These are phyloP conservation scores for Lactarius evosmus DNA, from an alignment of 768 basidiomycete species.

Conservation along the genomic window DNA sequence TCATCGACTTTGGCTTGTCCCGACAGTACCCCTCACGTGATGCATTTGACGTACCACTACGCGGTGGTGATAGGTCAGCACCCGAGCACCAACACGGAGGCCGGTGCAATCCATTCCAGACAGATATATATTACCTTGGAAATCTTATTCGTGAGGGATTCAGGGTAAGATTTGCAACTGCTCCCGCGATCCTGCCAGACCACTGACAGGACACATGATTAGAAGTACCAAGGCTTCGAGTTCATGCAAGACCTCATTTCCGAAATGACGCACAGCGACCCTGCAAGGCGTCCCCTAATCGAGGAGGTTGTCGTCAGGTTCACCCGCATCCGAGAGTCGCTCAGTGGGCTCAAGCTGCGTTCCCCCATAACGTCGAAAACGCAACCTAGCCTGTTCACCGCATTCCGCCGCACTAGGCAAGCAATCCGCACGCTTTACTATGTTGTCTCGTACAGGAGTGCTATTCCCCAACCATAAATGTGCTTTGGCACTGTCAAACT, in stretches of 20 bases:
- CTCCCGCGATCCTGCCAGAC: background rate
- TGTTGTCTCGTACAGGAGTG: background rate
- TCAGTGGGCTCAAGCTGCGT: conserved; percentile 36
- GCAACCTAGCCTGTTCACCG: conserved; percentile 8
- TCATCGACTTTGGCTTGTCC: conserved; percentile 36
- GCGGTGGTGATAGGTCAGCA: conserved; percentile 31
- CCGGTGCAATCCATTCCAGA: conserved; percentile 30
- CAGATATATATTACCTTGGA: conserved; percentile 32
- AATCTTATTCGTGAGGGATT: conserved; percentile 29
- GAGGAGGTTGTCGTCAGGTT: conserved; percentile 38
- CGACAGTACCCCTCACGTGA: conserved; percentile 24
- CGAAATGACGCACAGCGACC: conserved; percentile 39
- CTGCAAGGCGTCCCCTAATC: conserved; percentile 38
- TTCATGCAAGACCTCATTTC: conserved; percentile 25
- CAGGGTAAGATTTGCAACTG: conserved; percentile 17
- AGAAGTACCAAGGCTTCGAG: conserved; percentile 22
- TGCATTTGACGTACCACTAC: conserved; percentile 27
- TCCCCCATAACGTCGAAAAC: conserved; percentile 7
- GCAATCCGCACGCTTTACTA: conserved; percentile 8
- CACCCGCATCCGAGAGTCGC: conserved; percentile 29
- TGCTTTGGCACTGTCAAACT: background rate
- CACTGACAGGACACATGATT: background rate
- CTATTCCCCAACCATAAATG: conserved; percentile 5
- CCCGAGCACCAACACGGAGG: conserved; percentile 28
- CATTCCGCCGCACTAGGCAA: conserved; percentile 4